Conservation (phyloP, 129 eudicot species). For the Flaveria ramosissima region DNA sequence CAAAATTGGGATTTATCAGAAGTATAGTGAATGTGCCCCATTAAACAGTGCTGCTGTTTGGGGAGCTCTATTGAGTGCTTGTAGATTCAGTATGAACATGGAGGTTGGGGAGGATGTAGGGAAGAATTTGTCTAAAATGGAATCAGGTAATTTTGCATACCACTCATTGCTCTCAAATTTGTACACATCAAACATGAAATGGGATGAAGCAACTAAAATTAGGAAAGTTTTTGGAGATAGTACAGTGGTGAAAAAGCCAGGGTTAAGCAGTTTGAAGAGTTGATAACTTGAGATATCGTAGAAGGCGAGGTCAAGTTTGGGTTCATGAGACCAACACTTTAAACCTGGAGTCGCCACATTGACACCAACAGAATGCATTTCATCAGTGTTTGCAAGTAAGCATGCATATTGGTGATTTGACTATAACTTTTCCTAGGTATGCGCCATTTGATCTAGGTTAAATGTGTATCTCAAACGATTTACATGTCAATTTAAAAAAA, state of each 20-base stretch:
- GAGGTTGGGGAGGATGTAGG: constrained; percentile 43
- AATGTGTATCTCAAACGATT: too few species aligned
- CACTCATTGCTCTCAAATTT: constrained; percentile 40
- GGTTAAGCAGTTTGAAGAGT: constrained; percentile 33
- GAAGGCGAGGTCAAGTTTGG: neutral
- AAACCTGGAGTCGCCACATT: too few species aligned
- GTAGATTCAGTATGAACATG: constrained; percentile 40
- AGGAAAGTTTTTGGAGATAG: constrained; percentile 40
- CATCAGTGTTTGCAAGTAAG: too few species aligned
- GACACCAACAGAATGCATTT: too few species aligned
- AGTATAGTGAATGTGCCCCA: neutral
- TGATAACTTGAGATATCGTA: constrained; percentile 13
- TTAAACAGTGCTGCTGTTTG: constrained; percentile 35
- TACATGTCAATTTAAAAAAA: too few species aligned
- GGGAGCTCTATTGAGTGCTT: constrained; percentile 45
- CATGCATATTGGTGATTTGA: too few species aligned
- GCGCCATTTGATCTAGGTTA: too few species aligned
- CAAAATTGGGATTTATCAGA: constrained; percentile 24
- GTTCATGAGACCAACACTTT: neutral
- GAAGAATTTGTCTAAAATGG: constrained; percentile 18
- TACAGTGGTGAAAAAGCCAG: constrained; percentile 31
- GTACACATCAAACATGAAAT: constrained; percentile 40
- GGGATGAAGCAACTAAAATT: constrained; percentile 39
- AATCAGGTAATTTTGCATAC: constrained; percentile 34
- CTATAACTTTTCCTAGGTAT: too few species aligned